Base-by-base conservation (phyloP, 164 flowering plant genomes). In the Sextonia rubra region DNA sequence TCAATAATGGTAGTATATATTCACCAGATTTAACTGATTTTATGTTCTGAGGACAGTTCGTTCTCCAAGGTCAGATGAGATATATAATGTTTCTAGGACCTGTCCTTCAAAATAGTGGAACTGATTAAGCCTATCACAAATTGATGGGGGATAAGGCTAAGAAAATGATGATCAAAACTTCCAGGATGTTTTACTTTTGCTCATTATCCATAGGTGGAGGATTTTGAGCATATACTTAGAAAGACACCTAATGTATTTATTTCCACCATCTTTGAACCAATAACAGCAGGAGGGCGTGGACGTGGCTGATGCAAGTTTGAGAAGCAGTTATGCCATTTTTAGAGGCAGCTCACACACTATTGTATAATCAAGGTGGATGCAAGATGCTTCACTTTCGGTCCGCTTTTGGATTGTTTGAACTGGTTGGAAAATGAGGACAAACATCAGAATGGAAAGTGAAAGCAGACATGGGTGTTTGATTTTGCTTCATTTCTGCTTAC, bases 221-320 rank as follows among this genome's bases (percentile, higher is more conserved):
- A 15, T 52, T 52, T 15, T 52, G 20, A 52, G 17, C 58, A 52
- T 52, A 52, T 11, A 47, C 30, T 11, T 68, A 11, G 7, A 24
- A 68, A 68, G 18, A 62, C 11, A 48, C 23, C 55, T 27, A 52
- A 27, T 11, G 64, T 56, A 2, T 56, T 32, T 65, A 7, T 55
- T 64, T 55, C 12, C 2, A 29, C 22, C 24, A 44, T 24, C n/a
- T 65, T 64, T 22, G 7, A 24, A 11, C 22, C 26, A 24, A 26
- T 6, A 47, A 25, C 81, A 89, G 93, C 85, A 80, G 89, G 85
- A 67, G 90, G 90, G 1, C 84, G 90, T 65, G 93, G 90, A 20
- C 82, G 89, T 48, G 88, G 86, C 66, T 85, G 78, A 83, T 23
- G 27, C 24, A 37, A 14, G 47, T n/a, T 66, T 1, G 25, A 49